phyloP scores from a whole-genome alignment of 495 filamentous ascomycete genomes.

The Staphylotrichum longicolle region DNA sequence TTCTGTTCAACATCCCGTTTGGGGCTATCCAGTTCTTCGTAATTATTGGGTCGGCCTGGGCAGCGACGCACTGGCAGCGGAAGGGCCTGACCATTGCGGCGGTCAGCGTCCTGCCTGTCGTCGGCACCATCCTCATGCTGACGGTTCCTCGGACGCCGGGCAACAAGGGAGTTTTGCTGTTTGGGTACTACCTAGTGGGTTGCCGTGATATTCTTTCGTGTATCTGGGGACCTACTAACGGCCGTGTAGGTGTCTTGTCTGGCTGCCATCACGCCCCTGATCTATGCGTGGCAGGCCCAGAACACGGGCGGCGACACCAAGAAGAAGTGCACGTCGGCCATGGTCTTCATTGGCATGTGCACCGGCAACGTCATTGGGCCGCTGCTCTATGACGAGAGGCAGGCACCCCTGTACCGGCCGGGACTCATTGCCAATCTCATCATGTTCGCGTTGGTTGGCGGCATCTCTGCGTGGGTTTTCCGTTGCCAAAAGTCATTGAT shows the following conservation, averaged over 20 bases:
- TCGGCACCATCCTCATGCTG: conserved; percentile 53
- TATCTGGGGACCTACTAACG: not conserved
- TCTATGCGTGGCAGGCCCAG: conserved; percentile 64
- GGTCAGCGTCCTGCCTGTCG: conserved; percentile 55
- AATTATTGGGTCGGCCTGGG: conserved; percentile 47
- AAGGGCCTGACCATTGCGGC: conserved; percentile 58
- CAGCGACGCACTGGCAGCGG: conserved; percentile 47
- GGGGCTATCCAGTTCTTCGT: conserved; percentile 51
- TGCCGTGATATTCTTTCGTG: not conserved
- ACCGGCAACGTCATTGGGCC: conserved; percentile 62
- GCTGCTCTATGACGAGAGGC: conserved; percentile 57
- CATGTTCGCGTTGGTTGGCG: conserved; percentile 41
- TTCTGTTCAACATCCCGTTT: conserved; percentile 65
- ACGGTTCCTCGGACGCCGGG: conserved; percentile 47
- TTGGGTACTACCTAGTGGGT: conserved; percentile 42
- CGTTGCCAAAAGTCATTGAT: not conserved
- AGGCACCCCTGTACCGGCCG: conserved; percentile 57
- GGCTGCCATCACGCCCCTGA: conserved; percentile 52
- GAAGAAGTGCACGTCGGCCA: conserved; percentile 61
- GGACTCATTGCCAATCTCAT: conserved; percentile 54
- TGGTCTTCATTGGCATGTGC: conserved; percentile 61
- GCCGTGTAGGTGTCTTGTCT: conserved; percentile 32
- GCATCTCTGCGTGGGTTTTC: conserved; percentile 39
- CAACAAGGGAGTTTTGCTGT: conserved; percentile 39
- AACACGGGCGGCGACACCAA: conserved; percentile 69